Percentiles rank a stretch among this genome's conserved stretches.
These are phyloP conservation scores for Remersonia thermophila DNA, from an alignment of 2,329 filamentous ascomycete species.

Conservation along the genomic window DNA sequence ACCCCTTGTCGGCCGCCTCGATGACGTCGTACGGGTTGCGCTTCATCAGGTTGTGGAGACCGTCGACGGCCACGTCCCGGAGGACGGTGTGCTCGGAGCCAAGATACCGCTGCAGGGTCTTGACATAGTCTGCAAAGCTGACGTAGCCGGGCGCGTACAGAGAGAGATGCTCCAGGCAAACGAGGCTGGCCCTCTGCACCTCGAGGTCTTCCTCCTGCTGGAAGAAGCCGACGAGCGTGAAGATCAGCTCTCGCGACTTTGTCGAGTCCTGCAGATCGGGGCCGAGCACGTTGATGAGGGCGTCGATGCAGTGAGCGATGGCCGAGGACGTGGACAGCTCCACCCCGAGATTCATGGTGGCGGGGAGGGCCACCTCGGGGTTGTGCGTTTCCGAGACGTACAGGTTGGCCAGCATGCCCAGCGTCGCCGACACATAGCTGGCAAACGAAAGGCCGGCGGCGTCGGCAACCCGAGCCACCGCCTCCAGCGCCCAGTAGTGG, in stretches of 20 bases:
- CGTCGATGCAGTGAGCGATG: conserved; percentile 79
- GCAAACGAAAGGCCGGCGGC: conserved; percentile 89
- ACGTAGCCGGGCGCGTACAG: conserved; percentile 84
- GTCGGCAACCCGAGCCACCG: conserved; percentile 73
- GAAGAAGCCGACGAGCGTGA: conserved; percentile 76
- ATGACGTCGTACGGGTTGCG: conserved; percentile 76
- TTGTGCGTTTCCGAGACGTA: conserved; percentile 90
- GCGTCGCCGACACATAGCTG: conserved; percentile 73
- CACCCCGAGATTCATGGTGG: conserved; percentile 82
- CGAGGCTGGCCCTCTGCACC: conserved; percentile 64
- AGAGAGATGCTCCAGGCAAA: conserved; percentile 80
- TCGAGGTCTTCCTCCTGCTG: conserved; percentile 59
- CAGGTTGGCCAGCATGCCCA: conserved; percentile 87
- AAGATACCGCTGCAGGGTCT: conserved; percentile 65
- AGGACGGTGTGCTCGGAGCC: conserved; percentile 57
- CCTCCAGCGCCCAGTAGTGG: conserved; percentile 92
- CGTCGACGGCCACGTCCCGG: conserved; percentile 71
- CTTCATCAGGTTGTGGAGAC: conserved; percentile 91
- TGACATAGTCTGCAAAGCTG: conserved; percentile 74
- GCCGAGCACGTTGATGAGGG: conserved; percentile 90
- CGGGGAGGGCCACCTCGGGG: conserved; percentile 62
- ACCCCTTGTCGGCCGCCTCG: conserved; percentile 56
- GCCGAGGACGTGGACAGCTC: conserved; percentile 72
- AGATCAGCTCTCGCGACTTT: conserved; percentile 83
- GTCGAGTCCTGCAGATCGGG: conserved; percentile 87